Base-by-base conservation (phyloP, 1,284 basidiomycete genomes). In the Erythrobasidium hasegawianum region DNA sequence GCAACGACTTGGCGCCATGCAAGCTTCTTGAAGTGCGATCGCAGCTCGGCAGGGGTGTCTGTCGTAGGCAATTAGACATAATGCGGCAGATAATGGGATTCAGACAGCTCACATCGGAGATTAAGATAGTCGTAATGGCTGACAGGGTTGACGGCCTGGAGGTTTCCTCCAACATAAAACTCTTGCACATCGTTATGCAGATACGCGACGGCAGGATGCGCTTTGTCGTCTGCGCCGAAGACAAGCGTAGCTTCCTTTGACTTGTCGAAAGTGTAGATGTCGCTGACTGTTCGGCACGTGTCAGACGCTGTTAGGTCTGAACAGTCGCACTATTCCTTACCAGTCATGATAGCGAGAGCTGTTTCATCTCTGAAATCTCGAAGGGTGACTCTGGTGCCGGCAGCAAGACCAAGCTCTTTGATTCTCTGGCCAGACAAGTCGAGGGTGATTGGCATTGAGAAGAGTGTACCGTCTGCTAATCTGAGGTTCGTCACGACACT, bases 1-100 rank as follows among this genome's bases (percentile, higher is more conserved):
- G 94, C 96, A 70, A 97, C 93, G 50, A 98, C 92, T 78, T 90
- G 93, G 74, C 87, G 84, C 95, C 95, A 98, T 9, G 94, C 86
- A 68, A 97, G 83, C 80, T 98, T 98, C 78, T 88, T 87, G 81
- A 98, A 98, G 79, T 96, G 92, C 11, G 90, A 84, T 61, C 95
- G 89, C 58, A 98, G 83, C 80, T 98, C 93, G 49, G 92, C 78
- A 24, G 95, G 95, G 16, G 95, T 96, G 79, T 87, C 89, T 92
- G 70, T 38, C 41, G 29, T 0, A 24, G 29, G 22, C 24, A 16
- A 3, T 18, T 8, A 39, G 47, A 16, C 33, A 38, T n/a, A 18
- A 47, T 38, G 18, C 50, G 24, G 2, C 16, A 38, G 26, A 57
- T 57, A n/a, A n/a, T n/a, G n/a, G n/a, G n/a, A n/a, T n/a, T n/a